Percentiles rank a stretch among this genome's conserved stretches.
Evolutionary conservation across 495 filamentous ascomycete species (phyloP).

Genomic region (Mytilinidion resinicola): DNA sequence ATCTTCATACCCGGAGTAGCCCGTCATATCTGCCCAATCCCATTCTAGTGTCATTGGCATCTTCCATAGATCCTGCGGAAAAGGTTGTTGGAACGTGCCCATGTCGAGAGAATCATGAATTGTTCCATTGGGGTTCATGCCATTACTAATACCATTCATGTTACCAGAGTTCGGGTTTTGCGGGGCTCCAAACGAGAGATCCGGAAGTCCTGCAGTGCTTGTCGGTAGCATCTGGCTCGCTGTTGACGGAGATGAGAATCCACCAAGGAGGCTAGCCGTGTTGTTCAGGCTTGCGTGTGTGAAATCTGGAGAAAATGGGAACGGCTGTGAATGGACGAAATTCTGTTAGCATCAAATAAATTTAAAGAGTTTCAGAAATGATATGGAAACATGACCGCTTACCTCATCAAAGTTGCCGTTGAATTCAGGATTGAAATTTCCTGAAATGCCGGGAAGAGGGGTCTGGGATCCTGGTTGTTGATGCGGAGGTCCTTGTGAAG

Average conservation of each 20-base stretch:
- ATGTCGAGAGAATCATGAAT: conserved; percentile 20
- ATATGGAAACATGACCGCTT: neutral
- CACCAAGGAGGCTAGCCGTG: conserved; percentile 6
- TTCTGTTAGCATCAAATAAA: neutral
- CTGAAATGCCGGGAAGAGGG: conserved; percentile 1
- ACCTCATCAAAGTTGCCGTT: conserved; percentile 20
- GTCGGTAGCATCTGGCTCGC: conserved; percentile 13
- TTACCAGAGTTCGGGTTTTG: conserved; percentile 1
- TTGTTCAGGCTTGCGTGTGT: conserved; percentile 23
- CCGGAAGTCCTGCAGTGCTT: conserved; percentile 4
- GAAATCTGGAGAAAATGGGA: conserved; percentile 29
- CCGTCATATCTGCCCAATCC: conserved; percentile 92
- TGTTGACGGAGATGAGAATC: conserved; percentile 20
- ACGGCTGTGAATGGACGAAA: conserved; percentile 9
- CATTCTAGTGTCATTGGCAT: conserved; percentile 96
- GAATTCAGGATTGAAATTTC: conserved; percentile 18
- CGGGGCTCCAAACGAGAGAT: conserved; percentile 2
- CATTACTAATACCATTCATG: conserved; percentile 15
- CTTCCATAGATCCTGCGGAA: conserved; percentile 95
- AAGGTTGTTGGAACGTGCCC: conserved; percentile 72
- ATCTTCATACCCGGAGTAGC: conserved; percentile 22
- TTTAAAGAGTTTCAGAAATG: too few species aligned
- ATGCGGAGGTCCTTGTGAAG: conserved; percentile 14
- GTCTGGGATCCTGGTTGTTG: neutral
- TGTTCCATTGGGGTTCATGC: conserved; percentile 6